These are phyloP conservation scores for Rhynchospora breviuscula DNA, from an alignment of 176 grass and related monocot species.

Conservation along the genomic window DNA sequence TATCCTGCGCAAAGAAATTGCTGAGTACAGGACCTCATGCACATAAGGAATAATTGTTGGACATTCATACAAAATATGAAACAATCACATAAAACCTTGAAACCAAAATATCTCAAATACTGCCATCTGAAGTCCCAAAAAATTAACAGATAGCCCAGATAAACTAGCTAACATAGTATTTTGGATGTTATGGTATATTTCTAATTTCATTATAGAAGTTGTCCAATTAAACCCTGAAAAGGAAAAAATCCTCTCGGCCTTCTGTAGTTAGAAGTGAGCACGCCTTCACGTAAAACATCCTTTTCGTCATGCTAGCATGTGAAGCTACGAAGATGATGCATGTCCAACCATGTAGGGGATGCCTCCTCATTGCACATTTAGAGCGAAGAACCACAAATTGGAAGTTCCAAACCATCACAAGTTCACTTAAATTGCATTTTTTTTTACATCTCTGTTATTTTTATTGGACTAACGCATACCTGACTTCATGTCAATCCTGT, in stretches of 20 bases:
- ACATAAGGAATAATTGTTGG: conserved; percentile 57
- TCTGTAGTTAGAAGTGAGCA: not conserved
- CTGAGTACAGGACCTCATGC: conserved; percentile 75
- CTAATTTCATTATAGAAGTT: conserved; percentile 10
- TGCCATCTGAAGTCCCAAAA: conserved; percentile 26
- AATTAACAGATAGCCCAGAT: not conserved
- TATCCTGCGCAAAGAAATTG: conserved; percentile 99
- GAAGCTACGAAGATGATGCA: not conserved
- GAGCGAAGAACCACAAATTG: not conserved
- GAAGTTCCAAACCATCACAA: not conserved
- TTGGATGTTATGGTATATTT: conserved; percentile 7
- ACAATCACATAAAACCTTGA: conserved; percentile 40
- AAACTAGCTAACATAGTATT: not conserved
- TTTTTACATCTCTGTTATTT: not conserved
- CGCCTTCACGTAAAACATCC: not conserved
- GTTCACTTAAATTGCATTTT: not conserved
- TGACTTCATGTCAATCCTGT: conserved; percentile 96
- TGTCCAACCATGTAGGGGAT: not conserved
- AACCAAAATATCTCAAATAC: conserved; percentile 32
- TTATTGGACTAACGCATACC: conserved; percentile 35
- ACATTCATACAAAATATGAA: conserved; percentile 45
- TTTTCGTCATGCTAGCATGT: not conserved
- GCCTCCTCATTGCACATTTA: not conserved
- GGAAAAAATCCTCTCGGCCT: not conserved
- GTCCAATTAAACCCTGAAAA: not conserved